These are phyloP conservation scores for Letharia columbiana DNA, from an alignment of 495 filamentous ascomycete species.

Conservation along the genomic window DNA sequence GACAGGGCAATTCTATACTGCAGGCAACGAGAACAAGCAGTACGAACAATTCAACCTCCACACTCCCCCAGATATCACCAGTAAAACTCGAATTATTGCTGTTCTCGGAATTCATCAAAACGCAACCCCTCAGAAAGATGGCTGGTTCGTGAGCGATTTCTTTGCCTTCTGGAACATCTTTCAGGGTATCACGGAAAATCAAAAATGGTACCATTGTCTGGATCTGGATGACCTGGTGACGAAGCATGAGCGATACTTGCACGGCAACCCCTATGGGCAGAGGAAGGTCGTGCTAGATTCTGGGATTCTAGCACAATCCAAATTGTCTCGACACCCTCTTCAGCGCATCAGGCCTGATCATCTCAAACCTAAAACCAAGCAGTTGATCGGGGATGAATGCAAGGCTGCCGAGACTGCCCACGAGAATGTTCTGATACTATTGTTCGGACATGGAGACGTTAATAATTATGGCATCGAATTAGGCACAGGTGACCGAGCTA, in stretches of 20 bases:
- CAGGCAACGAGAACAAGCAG: background rate
- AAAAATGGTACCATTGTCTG: conserved; percentile 27
- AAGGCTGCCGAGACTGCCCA: conserved; percentile 21
- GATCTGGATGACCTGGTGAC: conserved; percentile 22
- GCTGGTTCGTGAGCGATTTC: conserved; percentile 29
- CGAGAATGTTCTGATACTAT: conserved; percentile 23
- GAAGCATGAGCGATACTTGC: conserved; percentile 24
- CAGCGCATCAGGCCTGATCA: conserved; percentile 11
- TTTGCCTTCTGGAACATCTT: conserved; percentile 28
- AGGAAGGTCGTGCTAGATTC: conserved; percentile 26
- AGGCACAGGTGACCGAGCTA: conserved; percentile 14
- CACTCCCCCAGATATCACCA: conserved; percentile 23
- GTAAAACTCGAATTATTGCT: conserved; percentile 25
- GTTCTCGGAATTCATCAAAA: conserved; percentile 23
- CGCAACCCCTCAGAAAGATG: conserved; percentile 20
- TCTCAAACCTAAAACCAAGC: conserved; percentile 23
- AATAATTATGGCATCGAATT: conserved; percentile 22
- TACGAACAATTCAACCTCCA: conserved; percentile 12
- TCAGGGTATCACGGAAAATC: conserved; percentile 20
- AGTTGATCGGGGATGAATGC: conserved; percentile 22
- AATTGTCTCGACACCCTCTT: conserved; percentile 13
- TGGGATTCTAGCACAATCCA: conserved; percentile 19
- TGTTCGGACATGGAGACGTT: conserved; percentile 28
- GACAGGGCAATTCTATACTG: background rate
- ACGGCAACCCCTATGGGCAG: conserved; percentile 23